Conservation (phyloP, 2,329 filamentous ascomycete genomes). For the Apiospora sp. region DNA sequence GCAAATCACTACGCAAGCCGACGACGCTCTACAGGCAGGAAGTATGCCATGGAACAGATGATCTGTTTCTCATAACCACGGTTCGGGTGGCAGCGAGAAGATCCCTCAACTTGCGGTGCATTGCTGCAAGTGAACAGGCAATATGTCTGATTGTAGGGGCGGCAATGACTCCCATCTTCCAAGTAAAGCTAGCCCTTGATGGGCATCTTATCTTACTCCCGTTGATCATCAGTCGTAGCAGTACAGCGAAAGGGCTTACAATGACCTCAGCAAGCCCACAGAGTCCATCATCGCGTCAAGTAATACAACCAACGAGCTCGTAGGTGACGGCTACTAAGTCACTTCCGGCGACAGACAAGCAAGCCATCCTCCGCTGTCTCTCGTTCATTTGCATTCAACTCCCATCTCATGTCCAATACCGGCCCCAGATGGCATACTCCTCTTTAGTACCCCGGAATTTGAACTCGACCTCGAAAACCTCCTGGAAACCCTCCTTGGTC, state of each 20-base stretch:
- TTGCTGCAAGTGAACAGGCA: neutral
- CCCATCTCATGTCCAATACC: constrained; percentile 72
- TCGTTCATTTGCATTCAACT: neutral
- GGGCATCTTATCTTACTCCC: neutral
- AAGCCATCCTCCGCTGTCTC: no score
- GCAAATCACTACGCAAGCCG: no score
- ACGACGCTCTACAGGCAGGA: neutral
- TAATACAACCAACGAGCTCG: no score
- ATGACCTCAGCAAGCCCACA: neutral
- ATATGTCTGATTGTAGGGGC: neutral
- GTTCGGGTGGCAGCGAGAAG: neutral
- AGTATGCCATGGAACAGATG: neutral
- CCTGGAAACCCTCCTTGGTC: constrained; percentile 80
- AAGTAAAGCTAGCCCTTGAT: no score
- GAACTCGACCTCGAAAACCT: constrained; percentile 80
- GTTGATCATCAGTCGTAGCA: neutral
- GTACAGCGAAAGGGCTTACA: neutral
- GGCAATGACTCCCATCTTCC: neutral
- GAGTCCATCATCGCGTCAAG: neutral
- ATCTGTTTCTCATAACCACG: no score
- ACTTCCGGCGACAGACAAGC: neutral
- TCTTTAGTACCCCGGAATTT: constrained; percentile 74
- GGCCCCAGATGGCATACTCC: constrained; percentile 75
- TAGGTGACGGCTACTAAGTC: neutral
- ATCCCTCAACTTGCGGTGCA: neutral